phyloP scores from a whole-genome alignment of 2,329 filamentous ascomycete species.

The Microsporum canis region DNA sequence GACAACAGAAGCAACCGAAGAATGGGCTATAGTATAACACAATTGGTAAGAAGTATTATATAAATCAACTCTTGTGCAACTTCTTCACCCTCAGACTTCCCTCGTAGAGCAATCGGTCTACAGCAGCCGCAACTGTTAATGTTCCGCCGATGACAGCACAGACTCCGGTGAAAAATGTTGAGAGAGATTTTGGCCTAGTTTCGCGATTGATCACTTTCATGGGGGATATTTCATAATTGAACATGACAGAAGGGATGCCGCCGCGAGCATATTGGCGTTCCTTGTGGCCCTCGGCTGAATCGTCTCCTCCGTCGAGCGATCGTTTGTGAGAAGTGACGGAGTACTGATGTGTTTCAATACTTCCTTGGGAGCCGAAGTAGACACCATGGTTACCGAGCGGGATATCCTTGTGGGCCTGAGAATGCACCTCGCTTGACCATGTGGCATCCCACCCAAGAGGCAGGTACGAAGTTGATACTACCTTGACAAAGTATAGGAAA shows the following conservation, averaged over 20 bases:
- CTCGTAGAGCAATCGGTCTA: conserved; percentile 87
- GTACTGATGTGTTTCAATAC: conserved; percentile 96
- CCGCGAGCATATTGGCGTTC: conserved; percentile 81
- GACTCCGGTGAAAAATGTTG: conserved; percentile 83
- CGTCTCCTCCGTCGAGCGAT: conserved; percentile 71
- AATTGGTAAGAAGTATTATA: not conserved
- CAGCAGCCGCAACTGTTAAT: conserved; percentile 83
- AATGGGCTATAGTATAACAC: not conserved
- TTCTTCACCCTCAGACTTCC: conserved; percentile 78
- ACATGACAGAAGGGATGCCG: conserved; percentile 95
- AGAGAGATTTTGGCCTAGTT: conserved; percentile 75
- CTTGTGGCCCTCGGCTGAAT: conserved; percentile 76
- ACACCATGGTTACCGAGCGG: conserved; percentile 60
- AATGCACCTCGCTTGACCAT: conserved; percentile 29
- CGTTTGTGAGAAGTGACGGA: conserved; percentile 94
- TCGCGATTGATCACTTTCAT: conserved; percentile 99
- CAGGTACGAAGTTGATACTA: conserved; percentile 89
- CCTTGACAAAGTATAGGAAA: conserved; percentile 99
- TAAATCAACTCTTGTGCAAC: conserved; percentile 50
- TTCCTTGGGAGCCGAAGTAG: conserved; percentile 56
- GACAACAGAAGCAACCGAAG: not conserved
- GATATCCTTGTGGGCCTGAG: conserved; percentile 40
- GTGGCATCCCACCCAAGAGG: conserved; percentile 76
- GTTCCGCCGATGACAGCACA: conserved; percentile 94
- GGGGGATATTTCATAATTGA: conserved; percentile 97